Evolutionary conservation across 495 filamentous ascomycete species (phyloP), one percentile per base, ranked within the genome.

Genomic region (Penicillium ucsense): DNA sequence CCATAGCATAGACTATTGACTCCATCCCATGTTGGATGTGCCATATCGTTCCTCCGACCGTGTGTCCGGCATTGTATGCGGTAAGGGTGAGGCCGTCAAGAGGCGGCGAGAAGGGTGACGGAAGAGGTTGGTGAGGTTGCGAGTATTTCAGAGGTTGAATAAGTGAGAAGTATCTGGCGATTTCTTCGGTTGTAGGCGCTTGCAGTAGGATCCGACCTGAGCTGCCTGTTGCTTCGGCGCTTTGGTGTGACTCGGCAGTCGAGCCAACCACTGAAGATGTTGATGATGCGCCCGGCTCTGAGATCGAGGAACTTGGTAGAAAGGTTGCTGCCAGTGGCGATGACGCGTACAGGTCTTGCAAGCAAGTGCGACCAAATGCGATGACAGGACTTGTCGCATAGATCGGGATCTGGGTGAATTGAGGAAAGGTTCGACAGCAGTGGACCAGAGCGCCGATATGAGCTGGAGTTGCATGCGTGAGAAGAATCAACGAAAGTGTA

Each of bases 21-120:
- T 99, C 92, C 61, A 96, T 77, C 1, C 89, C 89, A 72, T 97
- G 89, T 48, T 95, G 92, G 51, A 99, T 89, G 59, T 97, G 91
- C 92, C 92, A 99, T 66, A 99, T 95, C 29, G 92, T 95, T 49
- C 92, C 92, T 55, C 92, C 92, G 0, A 97, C 79, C 0, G 90
- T 95, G 61, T 95, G 91, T 31, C 92, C 94, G 30, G 92, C 89
- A 71, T 89, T 92, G 68, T 97, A 97, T 3, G 92, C 92, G 5
- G 92, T 96, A 45, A 99, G 86, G 2, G 88, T 95, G 11, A 99
- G 81, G n/a, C 89, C 89, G 51, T 89, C 85, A 10, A 95, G 68
- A 4, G 89, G 85, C 11, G 89, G 88, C 3, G 89, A 92, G 62
- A 88, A 92, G 0, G 88, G 83, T 8, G 89, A 92, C 4, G 85